Evolutionary conservation across 2,329 filamentous ascomycete species (phyloP), one percentile per base, ranked within the genome.

Genomic region (Colletotrichum plurivorum): DNA sequence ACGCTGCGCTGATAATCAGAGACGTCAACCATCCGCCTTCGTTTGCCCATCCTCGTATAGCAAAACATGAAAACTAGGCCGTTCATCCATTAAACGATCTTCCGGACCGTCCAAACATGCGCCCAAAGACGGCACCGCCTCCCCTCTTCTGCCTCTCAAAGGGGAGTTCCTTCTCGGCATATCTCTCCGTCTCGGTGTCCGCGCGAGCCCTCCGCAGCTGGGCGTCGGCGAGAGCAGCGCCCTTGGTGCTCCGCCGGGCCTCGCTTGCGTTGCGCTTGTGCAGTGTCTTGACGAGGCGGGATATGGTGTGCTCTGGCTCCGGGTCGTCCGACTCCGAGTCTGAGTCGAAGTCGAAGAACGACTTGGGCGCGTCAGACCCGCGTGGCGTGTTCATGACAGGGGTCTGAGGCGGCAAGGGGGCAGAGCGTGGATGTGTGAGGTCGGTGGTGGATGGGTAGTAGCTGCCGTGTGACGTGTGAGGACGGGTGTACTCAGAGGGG

Each of bases 311-410:
- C 55, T 69, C 69, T 15, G 60, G 66, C 39, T 58, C 61, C 31
- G 67, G 18, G n/a, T 57, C 60, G 5, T 72, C 71, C 15, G 63
- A 64, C 12, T 71, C 70, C 8, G 70, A 71, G 49, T 72, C 71
- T 15, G 70, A 72, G 54, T 72, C 71, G 22, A 72, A 72, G 57
- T 72, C 65, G 61, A 72, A 72, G 53, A 69, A 71, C 36, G 69
- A 71, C 39, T 71, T 69, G 27, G 57, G 69, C 36, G 39, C 18
- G 27, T 48, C 53, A 12, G 55, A 27, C 13, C 48, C 48, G 48
- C 22, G 20, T 27, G 49, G 45, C 15, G 49, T 45, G 64, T 31
- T n/a, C 18, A 39, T 39, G 6, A 45, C 36, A 8, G 59, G 59
- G 5, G 54, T 63, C 20, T n/a, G 18, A 5, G 71, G 69, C 4